Evolutionary conservation across 1,284 basidiomycete genomes (phyloP).

Genomic region (Tilletia setariae): DNA sequence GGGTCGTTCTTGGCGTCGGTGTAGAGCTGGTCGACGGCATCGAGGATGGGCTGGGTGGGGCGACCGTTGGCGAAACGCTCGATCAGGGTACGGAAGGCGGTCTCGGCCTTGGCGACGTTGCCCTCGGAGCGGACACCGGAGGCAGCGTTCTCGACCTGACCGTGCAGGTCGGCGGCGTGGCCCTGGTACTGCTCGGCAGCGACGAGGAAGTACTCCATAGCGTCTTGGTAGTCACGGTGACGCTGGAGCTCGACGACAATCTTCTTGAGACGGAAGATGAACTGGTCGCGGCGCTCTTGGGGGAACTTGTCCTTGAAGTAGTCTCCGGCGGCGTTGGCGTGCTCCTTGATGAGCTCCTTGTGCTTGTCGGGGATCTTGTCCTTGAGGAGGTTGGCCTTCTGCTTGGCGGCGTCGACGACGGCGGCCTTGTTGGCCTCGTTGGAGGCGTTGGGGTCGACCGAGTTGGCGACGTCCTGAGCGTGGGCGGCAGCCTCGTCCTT

Average conservation of each 20-base stretch:
- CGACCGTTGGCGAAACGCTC: constrained; percentile 83
- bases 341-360: constrained; percentile 45
- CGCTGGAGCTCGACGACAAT: constrained; percentile 88
- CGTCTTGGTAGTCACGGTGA: constrained; percentile 79
- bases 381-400: constrained; percentile 49
- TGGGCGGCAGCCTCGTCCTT: constrained; percentile 42
- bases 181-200: constrained; percentile 65
- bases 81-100: constrained; percentile 61
- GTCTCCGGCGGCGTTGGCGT: constrained; percentile 52
- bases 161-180: constrained; percentile 61
- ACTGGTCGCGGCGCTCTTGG: constrained; percentile 76
- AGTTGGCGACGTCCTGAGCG: constrained; percentile 36
- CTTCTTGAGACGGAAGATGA: constrained; percentile 77
- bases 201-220: constrained; percentile 57
- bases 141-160: constrained; percentile 59
- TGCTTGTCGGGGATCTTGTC: constrained; percentile 51
- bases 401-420: constrained; percentile 59
- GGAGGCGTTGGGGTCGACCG: constrained; percentile 43
- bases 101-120: constrained; percentile 53
- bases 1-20: constrained; percentile 73
- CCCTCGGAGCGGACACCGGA: constrained; percentile 62
- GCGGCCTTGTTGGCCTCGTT: constrained; percentile 54
- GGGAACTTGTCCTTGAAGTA: constrained; percentile 80
- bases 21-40: constrained; percentile 71
- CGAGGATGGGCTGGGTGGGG: constrained; percentile 65